Evolutionary conservation across 306 rosid genomes (phyloP).

Genomic region (Glycine tomentella): DNA sequence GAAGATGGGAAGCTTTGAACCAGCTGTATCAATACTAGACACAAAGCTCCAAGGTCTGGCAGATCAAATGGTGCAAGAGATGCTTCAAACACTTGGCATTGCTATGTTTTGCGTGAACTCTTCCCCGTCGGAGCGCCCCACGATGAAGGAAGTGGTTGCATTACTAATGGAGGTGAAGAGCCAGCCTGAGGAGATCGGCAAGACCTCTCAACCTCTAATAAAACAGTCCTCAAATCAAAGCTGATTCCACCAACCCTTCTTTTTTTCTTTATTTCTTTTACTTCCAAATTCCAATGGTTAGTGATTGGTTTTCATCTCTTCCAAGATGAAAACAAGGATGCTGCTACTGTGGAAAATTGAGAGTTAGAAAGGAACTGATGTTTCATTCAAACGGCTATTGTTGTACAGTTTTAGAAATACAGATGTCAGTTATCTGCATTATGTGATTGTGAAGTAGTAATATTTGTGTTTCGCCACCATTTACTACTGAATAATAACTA

Average conservation of each 20-base stretch:
- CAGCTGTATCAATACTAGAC: slow-evolving; percentile 83
- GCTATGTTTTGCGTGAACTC: slow-evolving; percentile 99
- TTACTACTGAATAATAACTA: background rate
- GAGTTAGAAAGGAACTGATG: slow-evolving; percentile 44
- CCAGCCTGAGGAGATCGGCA: slow-evolving; percentile 87
- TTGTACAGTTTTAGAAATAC: slow-evolving; percentile 74
- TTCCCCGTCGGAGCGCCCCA: slow-evolving; percentile 82
- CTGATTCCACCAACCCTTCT: slow-evolving; percentile 16
- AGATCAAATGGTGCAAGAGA: slow-evolving; percentile 97
- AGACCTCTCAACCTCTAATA: slow-evolving; percentile 94
- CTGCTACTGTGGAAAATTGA: slow-evolving; percentile 44
- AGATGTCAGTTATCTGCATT: slow-evolving; percentile 47
- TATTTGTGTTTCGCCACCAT: background rate
- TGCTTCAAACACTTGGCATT: slow-evolving; percentile 98
- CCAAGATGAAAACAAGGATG: slow-evolving; percentile 45
- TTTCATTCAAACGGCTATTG: slow-evolving; percentile 51
- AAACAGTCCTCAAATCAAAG: slow-evolving; percentile 84
- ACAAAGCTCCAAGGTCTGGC: slow-evolving; percentile 87
- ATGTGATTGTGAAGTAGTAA: slow-evolving; percentile 19
- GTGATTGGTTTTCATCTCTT: slow-evolving; percentile 55
- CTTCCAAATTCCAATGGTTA: slow-evolving; percentile 49
- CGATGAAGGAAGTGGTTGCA: slow-evolving; percentile 98
- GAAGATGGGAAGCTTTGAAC: slow-evolving; percentile 98
- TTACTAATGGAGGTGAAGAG: slow-evolving; percentile 88
- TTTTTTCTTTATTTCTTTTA: slow-evolving; percentile 1